Evolutionary conservation across 192 early-diverging fungal species (phyloP), one percentile per base, ranked within the genome.

Genomic region (Backusella liffmaniae): DNA sequence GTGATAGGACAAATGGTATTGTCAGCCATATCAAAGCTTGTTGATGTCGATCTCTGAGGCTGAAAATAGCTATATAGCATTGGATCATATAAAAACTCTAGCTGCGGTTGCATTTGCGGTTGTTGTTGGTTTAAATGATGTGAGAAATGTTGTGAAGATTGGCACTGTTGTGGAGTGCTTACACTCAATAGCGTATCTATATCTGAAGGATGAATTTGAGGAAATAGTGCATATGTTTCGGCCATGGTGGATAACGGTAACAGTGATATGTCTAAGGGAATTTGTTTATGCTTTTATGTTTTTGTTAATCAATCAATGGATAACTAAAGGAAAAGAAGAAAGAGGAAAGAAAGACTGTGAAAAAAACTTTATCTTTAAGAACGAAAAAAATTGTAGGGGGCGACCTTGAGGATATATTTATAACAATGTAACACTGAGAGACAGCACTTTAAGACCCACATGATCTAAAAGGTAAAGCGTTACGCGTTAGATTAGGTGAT

Each of bases 371-470:
- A 62, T 62, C 56, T 62, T 62, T 62, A 29, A 29, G 29, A 62
- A 13, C 56, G 29, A 29, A 62, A 62, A 59, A 62, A 62, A 62
- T 15, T 8, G 53, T 56, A 23, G 21, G 21, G 53, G 53, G 53
- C 2, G 21, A 56, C 21, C 53, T 56, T 56, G 53, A 7, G 53
- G 53, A 56, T 18, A 51, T 51, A 56, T 56, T 56, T 56, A 23
- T 56, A 56, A 56, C 53, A 56, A 21, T 23, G 53, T 56, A 56
- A 56, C 53, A 56, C 53, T 18, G 23, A 56, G 7, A 62, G 56
- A 62, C 56, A 62, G 56, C 56, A 62, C 56, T 62, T 62, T 62
- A 62, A 62, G 23, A 26, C 56, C 56, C 56, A 62, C 56, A 62
- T 62, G 56, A 62, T 62, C 56, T 29, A 62, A 29, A 62, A 23